A percentile compares a stretch with the other conserved stretches of the same genome.
Conservation (phyloP, 257 asterid genomes). For the Jacaranda copaia region DNA sequence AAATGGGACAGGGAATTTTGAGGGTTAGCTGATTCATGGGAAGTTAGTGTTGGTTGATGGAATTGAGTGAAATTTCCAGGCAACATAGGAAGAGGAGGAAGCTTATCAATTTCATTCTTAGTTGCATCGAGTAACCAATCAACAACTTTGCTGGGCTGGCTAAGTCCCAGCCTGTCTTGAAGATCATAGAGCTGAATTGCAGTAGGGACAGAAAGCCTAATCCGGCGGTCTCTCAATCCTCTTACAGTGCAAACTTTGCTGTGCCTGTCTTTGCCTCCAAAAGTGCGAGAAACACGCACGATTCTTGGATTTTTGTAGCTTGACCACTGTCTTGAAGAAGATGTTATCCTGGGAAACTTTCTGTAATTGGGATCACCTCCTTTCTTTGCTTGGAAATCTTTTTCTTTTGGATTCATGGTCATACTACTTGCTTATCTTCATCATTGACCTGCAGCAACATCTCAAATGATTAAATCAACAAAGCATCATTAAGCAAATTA, state of each 20-base stretch:
- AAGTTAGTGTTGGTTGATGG: not conserved
- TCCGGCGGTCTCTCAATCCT: constrained; percentile 75
- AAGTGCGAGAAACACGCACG: constrained; percentile 68
- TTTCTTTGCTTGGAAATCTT: constrained; percentile 47
- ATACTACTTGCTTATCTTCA: constrained; percentile 34
- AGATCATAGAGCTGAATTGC: constrained; percentile 83
- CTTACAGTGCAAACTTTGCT: constrained; percentile 78
- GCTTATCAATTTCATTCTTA: constrained; percentile 62
- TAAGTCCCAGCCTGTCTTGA: constrained; percentile 76
- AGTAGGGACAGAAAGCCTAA: constrained; percentile 75
- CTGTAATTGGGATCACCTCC: constrained; percentile 45
- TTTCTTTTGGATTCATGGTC: constrained; percentile 58
- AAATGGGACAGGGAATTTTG: not conserved
- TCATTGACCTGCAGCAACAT: constrained; percentile 41
- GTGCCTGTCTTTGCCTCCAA: constrained; percentile 87
- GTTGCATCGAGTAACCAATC: constrained; percentile 79
- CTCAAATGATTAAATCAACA: not conserved
- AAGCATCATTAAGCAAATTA: no score
- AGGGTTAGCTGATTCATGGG: constrained; percentile 7
- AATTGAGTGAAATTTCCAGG: constrained; percentile 36
- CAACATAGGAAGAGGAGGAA: constrained; percentile 70
- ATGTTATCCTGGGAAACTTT: constrained; percentile 35
- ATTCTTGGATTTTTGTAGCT: constrained; percentile 75
- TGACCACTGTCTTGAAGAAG: constrained; percentile 63
- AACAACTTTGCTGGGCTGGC: constrained; percentile 84